Percentiles rank a stretch among this genome's conserved stretches.
These are phyloP conservation scores for Dictyostelium firmibasis DNA, from an alignment of 78 protist species.

Conservation along the genomic window DNA sequence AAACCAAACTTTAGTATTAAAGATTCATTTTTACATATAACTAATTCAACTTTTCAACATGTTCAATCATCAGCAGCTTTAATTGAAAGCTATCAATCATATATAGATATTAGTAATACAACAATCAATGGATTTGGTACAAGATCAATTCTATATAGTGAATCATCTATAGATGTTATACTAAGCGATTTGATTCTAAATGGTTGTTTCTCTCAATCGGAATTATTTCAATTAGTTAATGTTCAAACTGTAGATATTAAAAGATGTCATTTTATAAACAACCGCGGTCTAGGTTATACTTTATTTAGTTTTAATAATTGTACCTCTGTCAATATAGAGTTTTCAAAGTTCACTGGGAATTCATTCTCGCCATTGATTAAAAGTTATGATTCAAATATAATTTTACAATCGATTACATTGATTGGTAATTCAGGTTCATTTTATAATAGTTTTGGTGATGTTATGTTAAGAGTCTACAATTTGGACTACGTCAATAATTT, in stretches of 20 bases:
- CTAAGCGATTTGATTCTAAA: neutral
- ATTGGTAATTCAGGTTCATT: neutral
- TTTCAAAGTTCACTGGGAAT: neutral
- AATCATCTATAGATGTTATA: neutral
- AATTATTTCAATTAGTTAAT: neutral
- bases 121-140: neutral
- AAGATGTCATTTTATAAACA: neutral
- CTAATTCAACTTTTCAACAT: neutral
- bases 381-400: neutral
- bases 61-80: neutral
- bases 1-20: neutral
- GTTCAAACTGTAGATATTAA: neutral
- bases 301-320: neutral
- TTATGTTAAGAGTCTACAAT: neutral
- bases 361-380: neutral
- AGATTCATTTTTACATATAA: neutral
- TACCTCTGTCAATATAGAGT: neutral
- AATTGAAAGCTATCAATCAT: neutral
- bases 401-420: neutral
- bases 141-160: neutral
- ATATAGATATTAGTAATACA: neutral
- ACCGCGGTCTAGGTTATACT: neutral
- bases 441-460: neutral
- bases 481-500: neutral
- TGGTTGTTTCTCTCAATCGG: neutral